Conservation (phyloP, 257 asterid genomes). For the Salvia splendens region DNA sequence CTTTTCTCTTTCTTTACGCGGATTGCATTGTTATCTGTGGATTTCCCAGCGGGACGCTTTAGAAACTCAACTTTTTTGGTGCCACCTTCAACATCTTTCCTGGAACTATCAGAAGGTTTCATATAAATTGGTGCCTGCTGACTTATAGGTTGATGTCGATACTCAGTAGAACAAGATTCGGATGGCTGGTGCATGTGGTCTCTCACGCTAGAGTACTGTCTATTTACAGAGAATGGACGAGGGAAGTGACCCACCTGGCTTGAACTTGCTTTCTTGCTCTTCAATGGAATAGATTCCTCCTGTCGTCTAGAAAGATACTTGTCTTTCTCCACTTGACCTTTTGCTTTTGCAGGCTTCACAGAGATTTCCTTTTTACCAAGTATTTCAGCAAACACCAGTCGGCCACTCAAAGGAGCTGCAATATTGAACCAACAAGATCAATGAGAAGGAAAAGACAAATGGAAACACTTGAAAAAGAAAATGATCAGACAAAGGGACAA, state of each 20-base stretch:
- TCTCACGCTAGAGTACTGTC: constrained; percentile 27
- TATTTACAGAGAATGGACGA: constrained; percentile 34
- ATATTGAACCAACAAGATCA: constrained; percentile 17
- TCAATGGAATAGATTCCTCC: constrained; percentile 54
- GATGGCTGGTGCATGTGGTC: constrained; percentile 33
- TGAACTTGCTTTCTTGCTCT: constrained; percentile 42
- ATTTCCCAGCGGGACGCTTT: constrained; percentile 51
- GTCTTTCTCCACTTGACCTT: constrained; percentile 47
- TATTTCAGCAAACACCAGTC: constrained; percentile 52
- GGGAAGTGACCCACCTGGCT: constrained; percentile 39
- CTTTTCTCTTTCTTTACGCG: constrained; percentile 56
- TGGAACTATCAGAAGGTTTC: constrained; percentile 42
- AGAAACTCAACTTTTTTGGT: constrained; percentile 48
- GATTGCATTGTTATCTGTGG: constrained; percentile 38
- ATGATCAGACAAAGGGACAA: neutral
- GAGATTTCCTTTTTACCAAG: constrained; percentile 42
- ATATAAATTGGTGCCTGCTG: constrained; percentile 32
- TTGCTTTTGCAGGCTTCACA: constrained; percentile 36
- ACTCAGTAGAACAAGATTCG: constrained; percentile 36
- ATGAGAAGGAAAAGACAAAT: constrained; percentile 21
- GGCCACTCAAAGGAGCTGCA: constrained; percentile 63
- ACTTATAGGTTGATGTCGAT: constrained; percentile 36
- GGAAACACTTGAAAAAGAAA: neutral
- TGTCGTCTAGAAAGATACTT: constrained; percentile 49
- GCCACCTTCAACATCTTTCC: constrained; percentile 39